A percentile compares a stretch with the other conserved stretches of the same genome.
Evolutionary conservation across 768 basidiomycete genomes (phyloP).

Genomic region (Rhodotorula graminis): DNA sequence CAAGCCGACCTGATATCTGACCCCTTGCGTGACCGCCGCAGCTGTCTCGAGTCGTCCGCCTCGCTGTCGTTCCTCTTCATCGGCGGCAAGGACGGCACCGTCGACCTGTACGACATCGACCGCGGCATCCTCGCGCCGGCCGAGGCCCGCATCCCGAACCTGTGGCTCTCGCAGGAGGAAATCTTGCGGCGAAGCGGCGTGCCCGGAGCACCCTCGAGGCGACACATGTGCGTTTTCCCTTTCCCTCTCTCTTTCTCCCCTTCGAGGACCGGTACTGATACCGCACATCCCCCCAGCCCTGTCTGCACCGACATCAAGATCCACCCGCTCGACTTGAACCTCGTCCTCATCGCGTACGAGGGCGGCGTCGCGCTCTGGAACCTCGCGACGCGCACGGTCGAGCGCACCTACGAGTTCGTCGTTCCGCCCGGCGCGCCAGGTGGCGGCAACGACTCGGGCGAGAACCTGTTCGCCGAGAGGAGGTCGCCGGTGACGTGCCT

Average conservation of each 20-base stretch:
- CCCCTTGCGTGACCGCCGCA: constrained; percentile 39
- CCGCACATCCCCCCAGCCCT: constrained; percentile 1
- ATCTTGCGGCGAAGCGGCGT: constrained; percentile 52
- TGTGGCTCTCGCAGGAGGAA: constrained; percentile 69
- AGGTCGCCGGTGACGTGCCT: constrained; percentile 65
- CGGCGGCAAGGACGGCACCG: constrained; percentile 57
- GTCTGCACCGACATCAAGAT: constrained; percentile 39
- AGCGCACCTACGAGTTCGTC: constrained; percentile 64
- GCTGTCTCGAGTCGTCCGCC: constrained; percentile 62
- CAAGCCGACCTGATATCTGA: not conserved
- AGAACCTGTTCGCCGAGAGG: constrained; percentile 64
- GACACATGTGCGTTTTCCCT: constrained; percentile 8
- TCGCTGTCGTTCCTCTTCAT: constrained; percentile 69
- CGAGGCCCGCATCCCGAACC: constrained; percentile 59
- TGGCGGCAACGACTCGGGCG: constrained; percentile 59
- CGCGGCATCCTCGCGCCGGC: constrained; percentile 62
- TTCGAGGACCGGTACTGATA: not conserved
- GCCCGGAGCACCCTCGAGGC: constrained; percentile 41
- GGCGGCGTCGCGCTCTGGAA: constrained; percentile 51
- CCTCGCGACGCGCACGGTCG: constrained; percentile 44
- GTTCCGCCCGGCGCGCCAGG: constrained; percentile 78
- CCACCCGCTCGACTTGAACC: constrained; percentile 41
- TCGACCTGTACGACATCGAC: constrained; percentile 70
- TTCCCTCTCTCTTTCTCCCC: not conserved
- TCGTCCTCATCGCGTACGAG: constrained; percentile 44